phyloP scores from a whole-genome alignment of 805 yeast genomes.

The Metschnikowia orientalis region DNA sequence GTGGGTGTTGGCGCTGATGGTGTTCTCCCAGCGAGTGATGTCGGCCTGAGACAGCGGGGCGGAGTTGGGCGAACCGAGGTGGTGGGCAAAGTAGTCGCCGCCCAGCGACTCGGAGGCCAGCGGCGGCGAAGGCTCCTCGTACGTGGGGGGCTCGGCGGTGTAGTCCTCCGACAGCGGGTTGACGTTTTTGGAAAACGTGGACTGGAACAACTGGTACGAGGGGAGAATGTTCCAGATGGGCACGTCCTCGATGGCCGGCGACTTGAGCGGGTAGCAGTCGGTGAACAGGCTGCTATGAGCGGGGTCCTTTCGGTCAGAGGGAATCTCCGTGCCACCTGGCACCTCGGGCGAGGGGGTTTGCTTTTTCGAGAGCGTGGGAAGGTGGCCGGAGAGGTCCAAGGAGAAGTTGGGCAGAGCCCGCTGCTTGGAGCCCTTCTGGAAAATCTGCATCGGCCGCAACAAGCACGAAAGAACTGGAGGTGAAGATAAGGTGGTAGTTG shows the following conservation, averaged over 20 bases:
- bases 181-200: conserved; percentile 34
- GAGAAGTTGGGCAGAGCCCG: conserved; percentile 7
- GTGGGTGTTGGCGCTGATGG: conserved; percentile 29
- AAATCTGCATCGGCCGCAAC: conserved; percentile 14
- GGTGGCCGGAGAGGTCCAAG: conserved; percentile 6
- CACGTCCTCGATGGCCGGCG: conserved; percentile 26
- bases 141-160: conserved; percentile 31
- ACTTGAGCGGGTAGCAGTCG: conserved; percentile 17
- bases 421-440: conserved; percentile 7
- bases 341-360: too few species aligned
- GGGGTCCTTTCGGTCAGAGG: too few species aligned
- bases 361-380: conserved; percentile 1
- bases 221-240: conserved; percentile 32
- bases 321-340: too few species aligned
- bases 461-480: too few species aligned
- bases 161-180: conserved; percentile 28
- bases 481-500: too few species aligned
- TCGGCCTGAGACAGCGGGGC: conserved; percentile 1
- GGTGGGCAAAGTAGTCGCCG: conserved; percentile 8
- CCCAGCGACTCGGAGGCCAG: conserved; percentile 5
- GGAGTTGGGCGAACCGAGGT: neutral
- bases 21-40: conserved; percentile 27
- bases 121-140: conserved; percentile 25
- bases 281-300: too few species aligned
- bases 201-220: conserved; percentile 29